phyloP scores from a whole-genome alignment of 2,329 filamentous ascomycete genomes.

The Alternaria alternata region DNA sequence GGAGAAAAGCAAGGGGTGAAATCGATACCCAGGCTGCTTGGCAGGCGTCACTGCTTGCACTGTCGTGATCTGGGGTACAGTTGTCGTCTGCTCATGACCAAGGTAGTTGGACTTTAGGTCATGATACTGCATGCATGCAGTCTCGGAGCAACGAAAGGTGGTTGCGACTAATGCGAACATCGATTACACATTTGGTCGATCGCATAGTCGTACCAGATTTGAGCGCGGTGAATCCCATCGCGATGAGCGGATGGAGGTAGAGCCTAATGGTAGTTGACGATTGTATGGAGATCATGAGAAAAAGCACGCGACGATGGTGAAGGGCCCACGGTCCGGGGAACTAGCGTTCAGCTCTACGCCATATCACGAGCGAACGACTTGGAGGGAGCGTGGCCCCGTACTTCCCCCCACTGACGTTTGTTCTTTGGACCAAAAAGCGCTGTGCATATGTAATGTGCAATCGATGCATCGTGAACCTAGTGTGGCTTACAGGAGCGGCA shows the following conservation, averaged over 20 bases:
- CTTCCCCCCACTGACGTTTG: conserved; percentile 1
- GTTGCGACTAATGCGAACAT: conserved; percentile 17
- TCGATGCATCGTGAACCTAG: conserved; percentile 18
- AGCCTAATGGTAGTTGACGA: conserved; percentile 21
- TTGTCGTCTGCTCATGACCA: conserved; percentile 14
- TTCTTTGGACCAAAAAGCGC: conserved; percentile 2
- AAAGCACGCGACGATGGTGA: conserved; percentile 26
- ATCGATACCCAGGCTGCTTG: not conserved
- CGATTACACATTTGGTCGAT: not conserved
- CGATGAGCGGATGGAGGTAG: not conserved
- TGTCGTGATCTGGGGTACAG: conserved; percentile 21
- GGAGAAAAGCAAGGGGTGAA: conserved; percentile 30
- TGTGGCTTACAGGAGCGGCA: conserved; percentile 18
- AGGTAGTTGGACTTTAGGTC: conserved; percentile 13
- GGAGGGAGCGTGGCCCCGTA: not conserved
- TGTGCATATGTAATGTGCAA: conserved; percentile 4
- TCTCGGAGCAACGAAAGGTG: conserved; percentile 14
- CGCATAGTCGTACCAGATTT: conserved; percentile 1
- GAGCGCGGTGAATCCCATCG: conserved; percentile 2
- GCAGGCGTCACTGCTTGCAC: not conserved
- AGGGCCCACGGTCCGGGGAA: conserved; percentile 40
- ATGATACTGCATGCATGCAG: conserved; percentile 15
- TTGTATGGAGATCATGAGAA: conserved; percentile 35
- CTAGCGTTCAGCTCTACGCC: conserved; percentile 17
- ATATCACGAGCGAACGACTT: conserved; percentile 25